These are phyloP conservation scores for Bipolaris gigantea DNA, from an alignment of 2,329 filamentous ascomycete genomes.

Conservation along the genomic window DNA sequence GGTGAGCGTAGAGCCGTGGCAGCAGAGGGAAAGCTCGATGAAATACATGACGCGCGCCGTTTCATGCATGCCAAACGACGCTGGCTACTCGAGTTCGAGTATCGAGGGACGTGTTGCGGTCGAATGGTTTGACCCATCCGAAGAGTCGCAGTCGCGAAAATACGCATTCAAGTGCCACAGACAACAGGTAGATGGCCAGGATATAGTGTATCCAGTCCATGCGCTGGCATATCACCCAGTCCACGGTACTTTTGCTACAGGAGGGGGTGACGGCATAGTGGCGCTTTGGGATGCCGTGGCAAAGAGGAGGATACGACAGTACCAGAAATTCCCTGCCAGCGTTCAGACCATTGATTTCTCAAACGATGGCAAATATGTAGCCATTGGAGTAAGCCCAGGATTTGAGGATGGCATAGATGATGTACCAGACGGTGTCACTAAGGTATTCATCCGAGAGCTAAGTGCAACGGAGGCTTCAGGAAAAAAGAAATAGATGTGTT, in stretches of 20 bases:
- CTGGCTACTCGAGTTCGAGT: slow-evolving; percentile 85
- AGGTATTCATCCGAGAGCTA: slow-evolving; percentile 80
- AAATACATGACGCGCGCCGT: slow-evolving; percentile 96
- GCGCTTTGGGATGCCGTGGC: slow-evolving; percentile 89
- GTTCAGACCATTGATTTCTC: slow-evolving; percentile 79
- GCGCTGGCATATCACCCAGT: slow-evolving; percentile 84
- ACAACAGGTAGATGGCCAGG: slow-evolving; percentile 69
- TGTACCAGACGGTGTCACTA: slow-evolving; percentile 70
- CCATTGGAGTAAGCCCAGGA: slow-evolving; percentile 79
- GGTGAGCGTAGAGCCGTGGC: slow-evolving; percentile 75
- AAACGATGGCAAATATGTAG: slow-evolving; percentile 73
- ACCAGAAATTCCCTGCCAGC: slow-evolving; percentile 79
- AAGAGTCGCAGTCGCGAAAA: slow-evolving; percentile 85
- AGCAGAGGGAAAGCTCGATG: slow-evolving; percentile 87
- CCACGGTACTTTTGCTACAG: slow-evolving; percentile 82
- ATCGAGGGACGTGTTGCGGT: slow-evolving; percentile 96
- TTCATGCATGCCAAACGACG: slow-evolving; percentile 94
- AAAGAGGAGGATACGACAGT: slow-evolving; percentile 86
- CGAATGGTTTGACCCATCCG: slow-evolving; percentile 93
- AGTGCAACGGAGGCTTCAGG: slow-evolving; percentile 86
- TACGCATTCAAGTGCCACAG: slow-evolving; percentile 99
- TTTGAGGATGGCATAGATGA: slow-evolving; percentile 88
- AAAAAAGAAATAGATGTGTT: slow-evolving; percentile 63
- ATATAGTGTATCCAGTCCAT: slow-evolving; percentile 90
- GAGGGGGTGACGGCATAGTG: slow-evolving; percentile 88